phyloP scores from a whole-genome alignment of 169 alveolate species.

The Miamiensis avidus region DNA sequence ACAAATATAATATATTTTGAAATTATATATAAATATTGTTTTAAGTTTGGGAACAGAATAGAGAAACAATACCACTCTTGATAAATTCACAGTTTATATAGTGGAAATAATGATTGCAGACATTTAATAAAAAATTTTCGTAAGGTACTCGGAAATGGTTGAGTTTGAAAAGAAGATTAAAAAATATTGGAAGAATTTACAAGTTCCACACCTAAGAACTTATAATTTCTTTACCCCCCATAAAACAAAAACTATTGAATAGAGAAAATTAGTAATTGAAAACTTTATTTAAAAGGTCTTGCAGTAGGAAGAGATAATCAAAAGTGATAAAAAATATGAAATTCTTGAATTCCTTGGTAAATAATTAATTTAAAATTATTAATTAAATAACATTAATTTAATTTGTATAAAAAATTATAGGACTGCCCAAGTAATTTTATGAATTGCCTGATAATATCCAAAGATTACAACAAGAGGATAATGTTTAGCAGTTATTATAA shows the following conservation, averaged over 20 bases:
- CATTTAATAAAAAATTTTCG: slow-evolving; percentile 32
- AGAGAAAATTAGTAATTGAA: slow-evolving; percentile 34
- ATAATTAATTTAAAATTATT: too few relatives aligned
- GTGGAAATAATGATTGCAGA: slow-evolving; percentile 27
- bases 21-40: slow-evolving; percentile 27
- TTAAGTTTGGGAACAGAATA: slow-evolving; percentile 43
- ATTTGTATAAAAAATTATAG: too few relatives aligned
- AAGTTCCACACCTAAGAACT: slow-evolving; percentile 11
- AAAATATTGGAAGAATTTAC: slow-evolving; percentile 7
- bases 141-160: slow-evolving; percentile 39
- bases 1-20: not conserved
- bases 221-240: slow-evolving; percentile 30
- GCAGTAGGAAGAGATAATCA: not conserved
- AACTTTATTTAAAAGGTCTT: slow-evolving; percentile 25
- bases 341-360: not conserved
- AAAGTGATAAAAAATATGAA: too few relatives aligned
- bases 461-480: too few relatives aligned
- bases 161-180: slow-evolving; percentile 7
- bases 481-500: too few relatives aligned
- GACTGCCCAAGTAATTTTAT: too few relatives aligned
- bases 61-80: slow-evolving; percentile 17
- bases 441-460: too few relatives aligned
- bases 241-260: slow-evolving; percentile 39
- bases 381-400: too few relatives aligned
- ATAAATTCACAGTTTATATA: slow-evolving; percentile 36